Conservation (phyloP, 495 filamentous ascomycete species). For the Podospora conica region DNA sequence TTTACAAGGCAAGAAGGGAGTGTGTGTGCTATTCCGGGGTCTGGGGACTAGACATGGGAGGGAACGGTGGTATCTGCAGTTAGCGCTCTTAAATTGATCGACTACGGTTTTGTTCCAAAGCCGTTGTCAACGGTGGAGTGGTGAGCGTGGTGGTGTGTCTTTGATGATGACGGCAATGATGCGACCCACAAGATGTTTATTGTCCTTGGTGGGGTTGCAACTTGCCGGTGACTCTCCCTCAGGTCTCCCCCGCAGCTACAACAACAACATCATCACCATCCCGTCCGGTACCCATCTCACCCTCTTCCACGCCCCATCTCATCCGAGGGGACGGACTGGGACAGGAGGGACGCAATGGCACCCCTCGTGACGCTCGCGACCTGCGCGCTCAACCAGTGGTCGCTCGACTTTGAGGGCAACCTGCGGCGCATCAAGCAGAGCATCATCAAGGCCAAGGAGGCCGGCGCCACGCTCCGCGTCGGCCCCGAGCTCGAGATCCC, state of each 20-base stretch:
- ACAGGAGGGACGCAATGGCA: slow-evolving; percentile 16
- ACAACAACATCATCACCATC: neutral
- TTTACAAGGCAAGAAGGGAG: too few relatives aligned
- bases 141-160: neutral
- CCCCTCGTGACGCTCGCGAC: slow-evolving; percentile 41
- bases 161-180: neutral
- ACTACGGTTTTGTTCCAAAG: neutral
- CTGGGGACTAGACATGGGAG: neutral
- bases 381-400: slow-evolving; percentile 55
- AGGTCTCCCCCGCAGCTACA: neutral
- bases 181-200: neutral
- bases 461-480: slow-evolving; percentile 64
- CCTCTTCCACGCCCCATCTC: neutral
- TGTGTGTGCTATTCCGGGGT: neutral
- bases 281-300: neutral
- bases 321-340: slow-evolving; percentile 8
- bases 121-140: neutral
- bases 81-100: neutral
- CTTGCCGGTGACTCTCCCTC: neutral
- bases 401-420: slow-evolving; percentile 77
- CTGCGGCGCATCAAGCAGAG: slow-evolving; percentile 66
- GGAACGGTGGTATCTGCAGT: neutral
- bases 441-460: slow-evolving; percentile 63
- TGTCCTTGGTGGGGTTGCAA: neutral
- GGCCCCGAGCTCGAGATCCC: slow-evolving; percentile 53